phyloP scores from a whole-genome alignment of 306 rosid species.

The Quercus agrifolia region DNA sequence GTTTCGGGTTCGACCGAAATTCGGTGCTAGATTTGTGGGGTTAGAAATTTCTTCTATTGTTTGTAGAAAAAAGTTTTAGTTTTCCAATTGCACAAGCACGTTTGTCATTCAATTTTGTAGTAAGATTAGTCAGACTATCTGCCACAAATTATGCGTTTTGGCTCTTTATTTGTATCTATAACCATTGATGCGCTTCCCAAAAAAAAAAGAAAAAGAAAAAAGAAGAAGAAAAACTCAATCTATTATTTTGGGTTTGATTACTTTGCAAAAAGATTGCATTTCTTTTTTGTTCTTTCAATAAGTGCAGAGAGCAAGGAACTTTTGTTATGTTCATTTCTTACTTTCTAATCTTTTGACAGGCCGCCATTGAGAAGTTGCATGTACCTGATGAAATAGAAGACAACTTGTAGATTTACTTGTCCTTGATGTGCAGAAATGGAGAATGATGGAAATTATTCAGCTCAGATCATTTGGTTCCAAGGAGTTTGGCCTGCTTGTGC shows the following conservation, averaged over 20 bases:
- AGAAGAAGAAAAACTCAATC: not conserved
- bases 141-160: not conserved
- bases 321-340: not conserved
- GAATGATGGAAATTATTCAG: conserved; percentile 29
- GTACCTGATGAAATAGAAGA: conserved; percentile 94
- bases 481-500: conserved; percentile 56
- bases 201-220: too few relatives aligned
- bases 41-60: not conserved
- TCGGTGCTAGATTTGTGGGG: not conserved
- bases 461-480: conserved; percentile 28
- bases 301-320: not conserved
- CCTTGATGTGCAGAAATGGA: conserved; percentile 15
- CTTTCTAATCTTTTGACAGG: conserved; percentile 44
- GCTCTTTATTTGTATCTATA: not conserved
- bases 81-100: not conserved
- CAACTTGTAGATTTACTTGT: conserved; percentile 44
- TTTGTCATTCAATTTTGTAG: not conserved
- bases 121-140: not conserved
- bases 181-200: not conserved
- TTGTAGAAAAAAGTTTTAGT: not conserved
- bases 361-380: conserved; percentile 95
- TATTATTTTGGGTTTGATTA: not conserved
- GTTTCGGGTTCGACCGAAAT: not conserved
- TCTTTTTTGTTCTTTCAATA: not conserved
- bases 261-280: not conserved